A percentile compares a stretch with the other conserved stretches of the same genome.
Evolutionary conservation across 768 basidiomycete genomes (phyloP).

Genomic region (Macrocybe gigantea): DNA sequence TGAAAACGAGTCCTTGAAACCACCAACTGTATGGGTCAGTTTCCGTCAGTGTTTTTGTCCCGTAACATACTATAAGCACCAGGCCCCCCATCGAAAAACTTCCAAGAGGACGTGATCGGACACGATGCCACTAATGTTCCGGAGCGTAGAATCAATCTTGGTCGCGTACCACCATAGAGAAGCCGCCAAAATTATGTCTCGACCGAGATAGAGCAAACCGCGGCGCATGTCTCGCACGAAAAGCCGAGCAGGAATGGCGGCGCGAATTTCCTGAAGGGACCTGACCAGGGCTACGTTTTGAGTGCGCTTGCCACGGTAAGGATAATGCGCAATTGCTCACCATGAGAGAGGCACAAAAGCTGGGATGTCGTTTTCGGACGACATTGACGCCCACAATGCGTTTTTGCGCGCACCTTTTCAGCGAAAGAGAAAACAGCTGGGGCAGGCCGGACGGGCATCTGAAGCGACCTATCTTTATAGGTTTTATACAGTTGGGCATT

Average conservation of each 20-base stretch:
- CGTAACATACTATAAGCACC: conserved; percentile 39
- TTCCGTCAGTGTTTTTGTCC: neutral
- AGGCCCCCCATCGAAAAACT: conserved; percentile 33
- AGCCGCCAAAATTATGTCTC: conserved; percentile 40
- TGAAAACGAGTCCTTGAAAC: conserved; percentile 56
- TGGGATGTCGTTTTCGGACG: too few species aligned
- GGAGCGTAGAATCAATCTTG: conserved; percentile 29
- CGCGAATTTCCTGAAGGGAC: conserved; percentile 45
- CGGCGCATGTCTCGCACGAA: conserved; percentile 37
- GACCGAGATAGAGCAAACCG: conserved; percentile 35
- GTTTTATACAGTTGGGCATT: too few species aligned
- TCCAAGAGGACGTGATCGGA: conserved; percentile 14
- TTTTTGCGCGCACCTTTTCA: too few species aligned
- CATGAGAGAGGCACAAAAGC: too few species aligned
- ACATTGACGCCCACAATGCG: too few species aligned
- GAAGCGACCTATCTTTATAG: too few species aligned
- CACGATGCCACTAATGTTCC: too few species aligned
- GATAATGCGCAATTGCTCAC: too few species aligned
- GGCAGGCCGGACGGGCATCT: too few species aligned
- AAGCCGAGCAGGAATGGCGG: conserved; percentile 38
- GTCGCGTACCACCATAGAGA: conserved; percentile 36
- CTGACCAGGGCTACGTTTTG: conserved; percentile 14
- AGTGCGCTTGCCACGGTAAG: too few species aligned
- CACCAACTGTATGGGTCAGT: conserved; percentile 37
- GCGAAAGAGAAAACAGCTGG: too few species aligned